phyloP scores from a whole-genome alignment of 2,329 filamentous ascomycete genomes.

The Trichoderma brevicompactum region DNA sequence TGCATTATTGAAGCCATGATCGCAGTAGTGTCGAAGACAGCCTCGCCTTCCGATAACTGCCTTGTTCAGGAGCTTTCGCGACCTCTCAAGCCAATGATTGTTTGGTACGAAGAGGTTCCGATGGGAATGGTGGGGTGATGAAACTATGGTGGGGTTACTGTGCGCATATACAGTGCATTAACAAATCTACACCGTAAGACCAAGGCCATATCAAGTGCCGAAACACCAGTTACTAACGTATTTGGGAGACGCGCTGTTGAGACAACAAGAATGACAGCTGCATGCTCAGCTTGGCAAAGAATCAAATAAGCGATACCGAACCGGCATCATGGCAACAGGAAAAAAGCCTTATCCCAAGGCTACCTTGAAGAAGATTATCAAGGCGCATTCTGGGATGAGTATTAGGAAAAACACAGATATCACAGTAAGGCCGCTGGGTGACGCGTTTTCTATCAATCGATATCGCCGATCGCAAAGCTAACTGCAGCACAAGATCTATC shows the following conservation, averaged over 20 bases:
- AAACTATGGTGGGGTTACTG: constrained; percentile 28
- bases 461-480: constrained; percentile 29
- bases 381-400: constrained; percentile 80
- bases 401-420: constrained; percentile 87
- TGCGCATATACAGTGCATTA: constrained; percentile 31
- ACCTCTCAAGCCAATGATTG: background rate
- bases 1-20: constrained; percentile 56
- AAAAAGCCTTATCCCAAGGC: constrained; percentile 82
- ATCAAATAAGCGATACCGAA: background rate
- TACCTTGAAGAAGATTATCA: constrained; percentile 86
- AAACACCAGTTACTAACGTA: constrained; percentile 1
- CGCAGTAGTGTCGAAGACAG: constrained; percentile 30
- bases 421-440: constrained; percentile 56
- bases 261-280: constrained; percentile 18
- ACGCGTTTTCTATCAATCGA: background rate
- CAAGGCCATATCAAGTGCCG: background rate
- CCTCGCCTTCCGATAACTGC: background rate
- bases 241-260: constrained; percentile 10
- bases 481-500: constrained; percentile 68
- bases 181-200: background rate
- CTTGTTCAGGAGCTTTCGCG: constrained; percentile 5
- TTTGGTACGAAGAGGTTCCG: background rate
- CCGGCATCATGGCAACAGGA: constrained; percentile 46
- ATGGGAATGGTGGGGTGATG: constrained; percentile 16
- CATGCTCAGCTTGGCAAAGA: background rate